Conservation (phyloP, 1,139 yeast species). For the Suhomyces anneliseae region DNA sequence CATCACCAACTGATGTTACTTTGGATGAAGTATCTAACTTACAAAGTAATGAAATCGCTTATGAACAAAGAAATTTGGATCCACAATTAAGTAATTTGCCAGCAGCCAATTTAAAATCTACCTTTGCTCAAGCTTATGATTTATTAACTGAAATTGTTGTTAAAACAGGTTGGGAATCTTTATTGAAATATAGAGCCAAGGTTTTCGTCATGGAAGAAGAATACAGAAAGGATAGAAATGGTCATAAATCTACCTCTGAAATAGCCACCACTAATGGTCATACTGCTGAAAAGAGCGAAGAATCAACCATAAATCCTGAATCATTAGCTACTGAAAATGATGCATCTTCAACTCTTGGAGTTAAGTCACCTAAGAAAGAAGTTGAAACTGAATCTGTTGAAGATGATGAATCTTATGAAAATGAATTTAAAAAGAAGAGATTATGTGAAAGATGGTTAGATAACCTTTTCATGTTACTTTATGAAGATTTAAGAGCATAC, state of each 20-base stretch:
- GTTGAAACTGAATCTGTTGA: slow-evolving; percentile 8
- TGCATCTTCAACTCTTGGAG: slow-evolving; percentile 37
- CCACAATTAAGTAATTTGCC: slow-evolving; percentile 71
- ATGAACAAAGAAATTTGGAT: slow-evolving; percentile 60
- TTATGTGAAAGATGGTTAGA: slow-evolving; percentile 96
- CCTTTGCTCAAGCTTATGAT: slow-evolving; percentile 78
- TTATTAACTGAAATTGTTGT: slow-evolving; percentile 71
- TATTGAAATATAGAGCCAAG: slow-evolving; percentile 73
- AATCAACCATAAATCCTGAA: slow-evolving; percentile 7
- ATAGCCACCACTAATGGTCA: slow-evolving; percentile 8
- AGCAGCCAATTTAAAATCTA: slow-evolving; percentile 72
- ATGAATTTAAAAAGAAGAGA: slow-evolving; percentile 67
- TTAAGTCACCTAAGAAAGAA: slow-evolving; percentile 39
- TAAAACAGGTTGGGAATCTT: slow-evolving; percentile 86
- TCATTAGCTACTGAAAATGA: slow-evolving; percentile 19
- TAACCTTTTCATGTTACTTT: slow-evolving; percentile 78
- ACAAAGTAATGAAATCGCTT: slow-evolving; percentile 50
- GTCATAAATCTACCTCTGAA: slow-evolving; percentile 2
- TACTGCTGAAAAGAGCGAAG: slow-evolving; percentile 4
- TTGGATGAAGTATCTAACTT: slow-evolving; percentile 61
- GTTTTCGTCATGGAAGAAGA: slow-evolving; percentile 97
- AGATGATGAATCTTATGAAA: slow-evolving; percentile 24
- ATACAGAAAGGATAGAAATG: slow-evolving; percentile 50
- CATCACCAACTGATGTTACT: slow-evolving; percentile 77
- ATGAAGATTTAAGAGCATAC: slow-evolving; percentile 84